These are phyloP conservation scores for Scalesia atractyloides DNA, from an alignment of 129 eudicot genomes.

Conservation along the genomic window DNA sequence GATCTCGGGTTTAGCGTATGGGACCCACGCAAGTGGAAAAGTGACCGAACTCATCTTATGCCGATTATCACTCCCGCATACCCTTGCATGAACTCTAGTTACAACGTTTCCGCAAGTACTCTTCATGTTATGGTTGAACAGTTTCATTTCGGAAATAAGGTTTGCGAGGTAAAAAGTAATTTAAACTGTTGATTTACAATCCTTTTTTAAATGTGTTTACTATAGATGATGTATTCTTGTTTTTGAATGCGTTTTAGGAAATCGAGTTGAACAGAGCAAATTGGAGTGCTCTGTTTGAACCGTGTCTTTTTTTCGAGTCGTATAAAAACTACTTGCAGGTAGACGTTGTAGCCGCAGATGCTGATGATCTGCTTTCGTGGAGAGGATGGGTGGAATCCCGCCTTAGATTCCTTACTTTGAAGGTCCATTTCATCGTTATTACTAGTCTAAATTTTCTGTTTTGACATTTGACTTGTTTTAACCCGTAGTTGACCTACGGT, in stretches of 20 bases:
- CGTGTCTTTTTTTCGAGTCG: conserved; percentile 44
- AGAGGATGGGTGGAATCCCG: conserved; percentile 55
- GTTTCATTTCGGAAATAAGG: conserved; percentile 38
- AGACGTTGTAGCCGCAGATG: conserved; percentile 42
- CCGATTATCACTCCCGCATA: conserved; percentile 47
- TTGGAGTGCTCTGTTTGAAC: conserved; percentile 48
- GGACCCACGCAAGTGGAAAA: conserved; percentile 33
- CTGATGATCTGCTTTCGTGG: conserved; percentile 43
- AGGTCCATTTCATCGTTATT: conserved; percentile 28
- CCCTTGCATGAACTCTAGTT: conserved; percentile 51
- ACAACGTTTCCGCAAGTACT: conserved; percentile 49
- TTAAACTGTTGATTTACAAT: not conserved
- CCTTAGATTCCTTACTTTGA: conserved; percentile 39
- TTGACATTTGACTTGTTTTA: not conserved
- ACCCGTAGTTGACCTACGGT: not conserved
- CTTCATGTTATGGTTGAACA: conserved; percentile 47
- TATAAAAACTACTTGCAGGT: conserved; percentile 49
- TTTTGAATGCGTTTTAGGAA: conserved; percentile 31
- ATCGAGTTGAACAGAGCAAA: conserved; percentile 43
- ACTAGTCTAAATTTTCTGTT: not conserved
- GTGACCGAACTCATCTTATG: conserved; percentile 45
- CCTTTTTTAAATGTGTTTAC: conserved; percentile 2
- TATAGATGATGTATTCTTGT: conserved; percentile 20
- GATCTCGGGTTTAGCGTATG: conserved; percentile 43
- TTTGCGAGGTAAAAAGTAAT: conserved; percentile 38